Evolutionary conservation across 305 asterid genomes (phyloP).

Genomic region (Fraxinus dipetala): DNA sequence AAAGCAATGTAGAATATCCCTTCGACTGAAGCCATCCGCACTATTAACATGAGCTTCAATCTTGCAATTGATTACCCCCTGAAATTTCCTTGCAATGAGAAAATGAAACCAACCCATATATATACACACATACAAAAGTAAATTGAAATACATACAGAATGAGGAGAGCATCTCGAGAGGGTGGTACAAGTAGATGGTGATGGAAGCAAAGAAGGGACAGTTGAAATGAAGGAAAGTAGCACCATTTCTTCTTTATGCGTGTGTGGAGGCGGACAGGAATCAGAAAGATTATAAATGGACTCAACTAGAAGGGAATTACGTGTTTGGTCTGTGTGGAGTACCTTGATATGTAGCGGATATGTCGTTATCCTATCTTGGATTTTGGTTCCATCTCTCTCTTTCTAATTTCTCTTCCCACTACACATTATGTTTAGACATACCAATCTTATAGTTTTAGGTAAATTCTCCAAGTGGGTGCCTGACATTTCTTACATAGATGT

Average conservation of each 20-base stretch:
- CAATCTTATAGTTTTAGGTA: too few species aligned
- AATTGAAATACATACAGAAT: slow-evolving; percentile 37
- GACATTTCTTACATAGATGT: too few species aligned
- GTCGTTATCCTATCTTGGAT: slow-evolving; percentile 28
- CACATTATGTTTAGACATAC: too few species aligned
- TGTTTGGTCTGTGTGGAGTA: slow-evolving; percentile 23
- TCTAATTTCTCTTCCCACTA: too few species aligned
- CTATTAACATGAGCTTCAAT: slow-evolving; percentile 30
- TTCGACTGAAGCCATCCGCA: slow-evolving; percentile 48
- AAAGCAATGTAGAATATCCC: slow-evolving; percentile 56
- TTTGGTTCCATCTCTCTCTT: not conserved
- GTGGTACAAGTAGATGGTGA: slow-evolving; percentile 36
- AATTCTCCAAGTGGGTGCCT: too few species aligned
- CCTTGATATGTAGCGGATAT: slow-evolving; percentile 4
- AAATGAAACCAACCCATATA: not conserved
- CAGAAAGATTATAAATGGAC: not conserved
- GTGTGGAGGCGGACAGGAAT: not conserved
- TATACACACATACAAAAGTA: not conserved
- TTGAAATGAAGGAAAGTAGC: slow-evolving; percentile 62
- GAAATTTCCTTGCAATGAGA: slow-evolving; percentile 19
- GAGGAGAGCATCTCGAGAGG: slow-evolving; percentile 26
- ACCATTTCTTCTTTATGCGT: slow-evolving; percentile 22
- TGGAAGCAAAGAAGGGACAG: slow-evolving; percentile 54
- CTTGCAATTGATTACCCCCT: slow-evolving; percentile 55
- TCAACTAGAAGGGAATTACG: not conserved